Evolutionary conservation across 108 stramenopile genomes (phyloP).

Genomic region (Conticribra guillardii): DNA sequence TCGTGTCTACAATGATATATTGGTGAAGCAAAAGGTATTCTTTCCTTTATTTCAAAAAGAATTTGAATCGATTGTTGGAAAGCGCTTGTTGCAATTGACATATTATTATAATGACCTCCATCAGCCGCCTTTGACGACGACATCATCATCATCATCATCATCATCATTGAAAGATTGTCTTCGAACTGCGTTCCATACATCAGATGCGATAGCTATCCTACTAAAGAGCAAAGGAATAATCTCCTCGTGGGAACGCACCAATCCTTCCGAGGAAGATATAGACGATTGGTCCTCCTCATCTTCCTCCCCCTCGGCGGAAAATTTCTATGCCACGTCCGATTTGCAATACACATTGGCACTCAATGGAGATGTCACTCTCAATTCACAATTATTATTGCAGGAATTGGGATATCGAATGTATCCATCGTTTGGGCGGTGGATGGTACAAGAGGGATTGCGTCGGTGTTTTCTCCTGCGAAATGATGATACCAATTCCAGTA

Average conservation of each 20-base stretch:
- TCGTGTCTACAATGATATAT: conserved; percentile 73
- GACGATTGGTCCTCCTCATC: conserved; percentile 46
- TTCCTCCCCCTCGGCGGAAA: conserved; percentile 4
- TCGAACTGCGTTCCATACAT: conserved; percentile 7
- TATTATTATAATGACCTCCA: not conserved
- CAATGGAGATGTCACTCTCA: conserved; percentile 75
- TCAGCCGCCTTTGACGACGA: conserved; percentile 2
- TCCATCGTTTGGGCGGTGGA: conserved; percentile 68
- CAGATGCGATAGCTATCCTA: conserved; percentile 21
- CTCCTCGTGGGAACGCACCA: conserved; percentile 37
- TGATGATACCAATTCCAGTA: not conserved
- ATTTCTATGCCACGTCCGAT: conserved; percentile 48
- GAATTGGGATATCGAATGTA: conserved; percentile 86
- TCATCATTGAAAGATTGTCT: conserved; percentile 1
- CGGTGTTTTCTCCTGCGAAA: conserved; percentile 13
- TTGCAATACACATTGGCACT: conserved; percentile 63
- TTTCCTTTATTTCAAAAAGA: conserved; percentile 59
- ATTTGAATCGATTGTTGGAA: conserved; percentile 61
- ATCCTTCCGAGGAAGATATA: conserved; percentile 32
- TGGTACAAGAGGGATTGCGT: conserved; percentile 17
- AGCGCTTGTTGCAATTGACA: conserved; percentile 30
- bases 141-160: conserved; percentile 2
- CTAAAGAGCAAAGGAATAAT: conserved; percentile 33
- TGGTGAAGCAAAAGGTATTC: conserved; percentile 43
- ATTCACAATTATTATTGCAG: conserved; percentile 75